Conservation (phyloP, 768 basidiomycete genomes). For the Leucosporidium yakuticum region DNA sequence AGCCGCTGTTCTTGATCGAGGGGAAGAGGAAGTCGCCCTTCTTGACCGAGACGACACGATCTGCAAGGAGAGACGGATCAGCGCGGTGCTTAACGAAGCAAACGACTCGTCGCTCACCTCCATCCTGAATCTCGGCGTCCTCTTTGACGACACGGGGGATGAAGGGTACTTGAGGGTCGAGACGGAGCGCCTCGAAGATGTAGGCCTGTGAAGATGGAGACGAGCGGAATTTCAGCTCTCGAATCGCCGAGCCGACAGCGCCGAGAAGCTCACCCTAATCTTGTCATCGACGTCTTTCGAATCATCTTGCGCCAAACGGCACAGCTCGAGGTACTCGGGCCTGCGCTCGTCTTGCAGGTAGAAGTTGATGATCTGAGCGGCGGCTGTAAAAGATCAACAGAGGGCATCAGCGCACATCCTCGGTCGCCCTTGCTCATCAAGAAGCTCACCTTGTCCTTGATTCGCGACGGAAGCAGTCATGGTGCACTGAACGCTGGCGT, state of each 20-base stretch:
- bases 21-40: constrained; percentile 11
- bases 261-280: not conserved
- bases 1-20: not conserved
- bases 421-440: not conserved
- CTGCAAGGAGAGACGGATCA: constrained; percentile 8
- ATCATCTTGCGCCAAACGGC: not conserved
- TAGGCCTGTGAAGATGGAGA: not conserved
- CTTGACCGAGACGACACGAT: not conserved
- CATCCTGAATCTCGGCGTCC: too few species aligned
- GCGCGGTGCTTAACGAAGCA: not conserved
- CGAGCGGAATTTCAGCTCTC: not conserved
- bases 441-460: not conserved
- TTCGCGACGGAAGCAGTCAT: too few species aligned
- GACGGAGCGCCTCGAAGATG: constrained; percentile 11
- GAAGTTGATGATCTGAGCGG: constrained; percentile 12
- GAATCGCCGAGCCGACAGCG: not conserved
- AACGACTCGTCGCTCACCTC: too few species aligned
- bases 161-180: constrained; percentile 3
- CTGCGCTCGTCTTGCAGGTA: not conserved
- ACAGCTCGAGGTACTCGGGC: not conserved
- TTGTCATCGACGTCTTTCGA: not conserved
- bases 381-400: not conserved
- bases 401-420: not conserved
- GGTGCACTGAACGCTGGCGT: not conserved
- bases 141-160: too few species aligned